A percentile compares a stretch with the other conserved stretches of the same genome.
phyloP scores from a whole-genome alignment of 1,284 basidiomycete genomes.

The Sanghuangporus baumii region DNA sequence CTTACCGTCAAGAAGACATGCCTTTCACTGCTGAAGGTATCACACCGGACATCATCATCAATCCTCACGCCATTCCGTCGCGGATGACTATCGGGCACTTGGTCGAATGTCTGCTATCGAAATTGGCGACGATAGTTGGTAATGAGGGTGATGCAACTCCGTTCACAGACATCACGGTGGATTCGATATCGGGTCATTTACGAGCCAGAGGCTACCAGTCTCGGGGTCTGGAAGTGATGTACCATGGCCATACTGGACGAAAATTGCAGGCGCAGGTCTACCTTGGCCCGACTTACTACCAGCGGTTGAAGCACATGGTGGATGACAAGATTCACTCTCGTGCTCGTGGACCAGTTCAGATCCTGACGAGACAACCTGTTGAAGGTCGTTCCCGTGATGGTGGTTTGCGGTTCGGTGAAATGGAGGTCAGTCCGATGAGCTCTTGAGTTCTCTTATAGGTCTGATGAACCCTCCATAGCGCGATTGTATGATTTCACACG shows the following conservation, averaged over 20 bases:
- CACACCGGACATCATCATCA: constrained; percentile 96
- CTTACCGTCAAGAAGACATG: constrained; percentile 99
- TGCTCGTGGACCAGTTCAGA: constrained; percentile 96
- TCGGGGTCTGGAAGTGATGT: constrained; percentile 96
- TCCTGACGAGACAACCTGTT: constrained; percentile 97
- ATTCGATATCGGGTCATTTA: constrained; percentile 84
- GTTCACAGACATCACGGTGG: constrained; percentile 97
- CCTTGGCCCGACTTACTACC: constrained; percentile 98
- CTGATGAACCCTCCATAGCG: constrained; percentile 34
- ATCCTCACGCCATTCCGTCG: constrained; percentile 98
- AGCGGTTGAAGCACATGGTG: constrained; percentile 99
- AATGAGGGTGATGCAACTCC: constrained; percentile 98
- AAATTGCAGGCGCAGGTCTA: constrained; percentile 98
- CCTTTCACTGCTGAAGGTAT: constrained; percentile 97
- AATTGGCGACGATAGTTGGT: constrained; percentile 93
- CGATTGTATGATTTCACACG: constrained; percentile 99
- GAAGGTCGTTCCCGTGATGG: constrained; percentile 98
- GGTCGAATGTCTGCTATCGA: constrained; percentile 96
- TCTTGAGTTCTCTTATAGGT: neutral
- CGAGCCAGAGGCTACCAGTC: constrained; percentile 89
- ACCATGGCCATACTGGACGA: constrained; percentile 95
- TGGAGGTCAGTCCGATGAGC: constrained; percentile 57
- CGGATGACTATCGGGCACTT: constrained; percentile 99
- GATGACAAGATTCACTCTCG: constrained; percentile 99
- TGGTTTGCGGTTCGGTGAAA: constrained; percentile 99